Percentiles rank a stretch among this genome's conserved stretches.
These are phyloP conservation scores for Mycena belliarum DNA, from an alignment of 768 basidiomycete genomes.

Conservation along the genomic window DNA sequence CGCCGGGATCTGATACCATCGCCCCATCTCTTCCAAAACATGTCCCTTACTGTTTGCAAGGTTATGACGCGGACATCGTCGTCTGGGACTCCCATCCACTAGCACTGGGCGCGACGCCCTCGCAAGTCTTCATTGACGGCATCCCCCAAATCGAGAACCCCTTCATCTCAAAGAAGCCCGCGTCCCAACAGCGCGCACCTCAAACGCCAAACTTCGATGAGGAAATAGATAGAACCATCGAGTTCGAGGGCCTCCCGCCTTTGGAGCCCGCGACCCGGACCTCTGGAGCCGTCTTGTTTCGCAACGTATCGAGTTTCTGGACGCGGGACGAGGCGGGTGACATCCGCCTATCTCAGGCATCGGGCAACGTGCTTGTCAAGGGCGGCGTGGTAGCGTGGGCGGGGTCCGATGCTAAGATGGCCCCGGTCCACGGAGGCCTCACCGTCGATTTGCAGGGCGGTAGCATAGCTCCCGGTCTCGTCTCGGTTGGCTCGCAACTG, in stretches of 20 bases:
- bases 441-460: constrained; percentile 27
- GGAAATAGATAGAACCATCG: constrained; percentile 53
- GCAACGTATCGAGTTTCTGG: constrained; percentile 46
- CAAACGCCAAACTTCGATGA: constrained; percentile 60
- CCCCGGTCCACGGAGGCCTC: constrained; percentile 14
- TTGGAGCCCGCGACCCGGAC: constrained; percentile 44
- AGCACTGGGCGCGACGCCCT: constrained; percentile 73
- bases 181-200: constrained; percentile 51
- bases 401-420: constrained; percentile 36
- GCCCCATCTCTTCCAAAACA: no score
- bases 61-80: constrained; percentile 77
- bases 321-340: neutral
- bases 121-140: constrained; percentile 85
- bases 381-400: constrained; percentile 47
- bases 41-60: constrained; percentile 26
- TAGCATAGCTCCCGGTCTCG: constrained; percentile 49
- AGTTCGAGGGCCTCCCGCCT: constrained; percentile 68
- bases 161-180: constrained; percentile 51
- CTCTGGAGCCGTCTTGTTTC: constrained; percentile 55
- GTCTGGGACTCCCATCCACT: constrained; percentile 81
- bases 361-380: constrained; percentile 44
- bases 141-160: constrained; percentile 64
- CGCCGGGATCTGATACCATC: no score
- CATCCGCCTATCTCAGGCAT: neutral
- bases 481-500: constrained; percentile 60